Percentiles rank a stretch among this genome's conserved stretches.
These are phyloP conservation scores for Penicillium lividum DNA, from an alignment of 495 filamentous ascomycete genomes.

Conservation along the genomic window DNA sequence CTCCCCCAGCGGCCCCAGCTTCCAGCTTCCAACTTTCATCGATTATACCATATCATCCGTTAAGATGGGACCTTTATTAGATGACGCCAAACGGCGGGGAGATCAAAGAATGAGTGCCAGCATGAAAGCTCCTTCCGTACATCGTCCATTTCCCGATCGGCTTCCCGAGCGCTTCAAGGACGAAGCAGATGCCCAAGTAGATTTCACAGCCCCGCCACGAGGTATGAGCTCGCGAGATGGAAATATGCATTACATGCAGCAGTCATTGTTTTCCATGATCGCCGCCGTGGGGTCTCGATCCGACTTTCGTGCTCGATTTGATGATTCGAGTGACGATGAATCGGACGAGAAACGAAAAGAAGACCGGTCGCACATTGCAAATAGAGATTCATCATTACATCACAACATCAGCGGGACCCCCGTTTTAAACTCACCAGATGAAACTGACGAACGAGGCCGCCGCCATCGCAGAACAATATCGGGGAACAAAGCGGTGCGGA, in stretches of 20 bases:
- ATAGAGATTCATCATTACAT: neutral
- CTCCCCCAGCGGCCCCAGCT: neutral
- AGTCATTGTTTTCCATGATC: slow-evolving; percentile 92
- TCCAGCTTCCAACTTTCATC: slow-evolving; percentile 3
- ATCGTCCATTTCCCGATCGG: slow-evolving; percentile 62
- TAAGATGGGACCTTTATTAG: slow-evolving; percentile 37
- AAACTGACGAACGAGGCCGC: slow-evolving; percentile 33
- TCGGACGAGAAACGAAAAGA: slow-evolving; percentile 28
- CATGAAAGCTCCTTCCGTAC: slow-evolving; percentile 34
- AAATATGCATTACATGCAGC: slow-evolving; percentile 74
- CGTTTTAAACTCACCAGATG: slow-evolving; percentile 10
- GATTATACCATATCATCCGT: slow-evolving; percentile 10
- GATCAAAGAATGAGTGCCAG: slow-evolving; percentile 37
- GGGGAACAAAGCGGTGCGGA: slow-evolving; percentile 60
- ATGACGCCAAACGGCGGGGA: slow-evolving; percentile 34
- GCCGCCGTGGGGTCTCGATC: slow-evolving; percentile 82
- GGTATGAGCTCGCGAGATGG: slow-evolving; percentile 38
- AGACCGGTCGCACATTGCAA: slow-evolving; percentile 6
- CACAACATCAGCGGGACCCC: neutral
- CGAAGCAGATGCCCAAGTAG: slow-evolving; percentile 70
- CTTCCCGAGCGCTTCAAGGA: slow-evolving; percentile 77
- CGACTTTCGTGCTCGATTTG: slow-evolving; percentile 79
- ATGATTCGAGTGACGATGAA: slow-evolving; percentile 80
- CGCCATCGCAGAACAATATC: slow-evolving; percentile 60
- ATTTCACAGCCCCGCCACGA: slow-evolving; percentile 63